Evolutionary conservation across 768 basidiomycete species (phyloP).

Genomic region (Tephrocybe sp.): DNA sequence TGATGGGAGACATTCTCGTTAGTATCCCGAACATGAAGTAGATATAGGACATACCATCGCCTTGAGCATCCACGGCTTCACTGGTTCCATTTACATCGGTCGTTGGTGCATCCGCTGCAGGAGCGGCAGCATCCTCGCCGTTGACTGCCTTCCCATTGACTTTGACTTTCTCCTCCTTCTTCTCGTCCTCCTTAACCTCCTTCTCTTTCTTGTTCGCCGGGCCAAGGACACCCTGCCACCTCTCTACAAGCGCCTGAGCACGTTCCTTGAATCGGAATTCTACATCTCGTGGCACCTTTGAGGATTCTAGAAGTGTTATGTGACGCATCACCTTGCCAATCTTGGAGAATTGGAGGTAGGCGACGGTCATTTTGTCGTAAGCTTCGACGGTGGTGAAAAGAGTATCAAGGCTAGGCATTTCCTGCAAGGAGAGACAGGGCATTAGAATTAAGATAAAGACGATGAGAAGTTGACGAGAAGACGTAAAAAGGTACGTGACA

Average conservation of each 20-base stretch:
- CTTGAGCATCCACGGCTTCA: constrained; percentile 10
- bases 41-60: neutral
- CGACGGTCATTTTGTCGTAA: constrained; percentile 67
- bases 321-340: constrained; percentile 81
- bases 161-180: neutral
- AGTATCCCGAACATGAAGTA: neutral
- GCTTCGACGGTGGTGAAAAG: constrained; percentile 69
- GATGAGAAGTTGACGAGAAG: neutral
- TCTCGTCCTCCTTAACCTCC: constrained; percentile 8
- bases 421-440: constrained; percentile 41
- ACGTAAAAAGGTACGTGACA: neutral
- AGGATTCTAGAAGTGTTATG: constrained; percentile 48
- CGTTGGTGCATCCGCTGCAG: neutral
- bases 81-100: neutral
- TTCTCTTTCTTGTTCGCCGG: constrained; percentile 14
- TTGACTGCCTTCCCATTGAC: neutral
- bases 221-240: constrained; percentile 49
- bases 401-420: constrained; percentile 64
- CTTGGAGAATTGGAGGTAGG: constrained; percentile 73
- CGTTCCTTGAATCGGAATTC: constrained; percentile 59
- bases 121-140: neutral
- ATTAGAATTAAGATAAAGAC: neutral
- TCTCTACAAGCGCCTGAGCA: constrained; percentile 58
- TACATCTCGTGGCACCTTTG: constrained; percentile 54
- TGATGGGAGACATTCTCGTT: neutral